These are phyloP conservation scores for Inosperma sp. DNA, from an alignment of 768 basidiomycete genomes.

Conservation along the genomic window DNA sequence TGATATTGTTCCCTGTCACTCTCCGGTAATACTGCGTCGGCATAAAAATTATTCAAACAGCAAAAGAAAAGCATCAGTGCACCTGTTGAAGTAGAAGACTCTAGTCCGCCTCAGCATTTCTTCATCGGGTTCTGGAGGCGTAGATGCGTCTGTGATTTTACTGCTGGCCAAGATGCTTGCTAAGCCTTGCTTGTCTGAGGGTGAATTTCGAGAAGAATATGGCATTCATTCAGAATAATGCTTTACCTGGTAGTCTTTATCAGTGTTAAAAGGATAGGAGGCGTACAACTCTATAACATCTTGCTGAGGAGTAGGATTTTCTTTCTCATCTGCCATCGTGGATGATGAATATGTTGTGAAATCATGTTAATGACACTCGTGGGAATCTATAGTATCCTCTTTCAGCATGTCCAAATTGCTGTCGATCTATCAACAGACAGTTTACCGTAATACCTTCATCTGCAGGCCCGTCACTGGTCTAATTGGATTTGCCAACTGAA, in stretches of 20 bases:
- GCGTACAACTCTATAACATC: no score
- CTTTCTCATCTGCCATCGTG: no score
- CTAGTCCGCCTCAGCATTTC: conserved; percentile 50
- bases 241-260: conserved; percentile 56
- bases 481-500: no score
- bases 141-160: conserved; percentile 30
- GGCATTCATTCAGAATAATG: not conserved
- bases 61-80: conserved; percentile 9
- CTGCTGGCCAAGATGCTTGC: conserved; percentile 48
- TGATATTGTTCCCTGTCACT: conserved; percentile 38
- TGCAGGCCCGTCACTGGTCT: no score
- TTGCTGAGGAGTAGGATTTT: no score
- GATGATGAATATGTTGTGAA: no score
- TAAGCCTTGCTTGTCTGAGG: conserved; percentile 55
- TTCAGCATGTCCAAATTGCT: no score
- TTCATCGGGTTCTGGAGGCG: conserved; percentile 35
- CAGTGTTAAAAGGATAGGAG: conserved; percentile 50
- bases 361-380: no score
- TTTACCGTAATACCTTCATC: no score
- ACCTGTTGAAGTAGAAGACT: conserved; percentile 69
- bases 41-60: not conserved
- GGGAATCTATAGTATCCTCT: no score
- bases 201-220: not conserved
- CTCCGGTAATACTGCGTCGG: conserved; percentile 20
- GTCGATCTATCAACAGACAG: no score